Conservation (phyloP, 1,139 yeast genomes). For the Geotrichum phurueaensis region DNA sequence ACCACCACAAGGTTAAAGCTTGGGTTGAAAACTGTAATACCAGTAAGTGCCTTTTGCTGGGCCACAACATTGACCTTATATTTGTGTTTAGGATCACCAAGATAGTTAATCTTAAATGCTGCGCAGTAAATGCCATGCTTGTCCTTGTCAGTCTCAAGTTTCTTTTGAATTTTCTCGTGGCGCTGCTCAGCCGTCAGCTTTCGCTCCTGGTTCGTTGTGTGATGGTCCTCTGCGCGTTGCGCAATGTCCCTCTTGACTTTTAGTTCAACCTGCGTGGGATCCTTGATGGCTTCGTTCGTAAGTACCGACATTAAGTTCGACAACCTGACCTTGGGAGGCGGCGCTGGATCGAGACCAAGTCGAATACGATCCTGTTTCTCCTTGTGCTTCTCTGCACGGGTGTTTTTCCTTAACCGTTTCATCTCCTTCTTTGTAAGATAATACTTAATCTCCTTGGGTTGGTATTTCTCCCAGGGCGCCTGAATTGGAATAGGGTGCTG, state of each 20-base stretch:
- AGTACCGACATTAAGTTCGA: constrained; percentile 78
- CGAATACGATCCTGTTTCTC: constrained; percentile 73
- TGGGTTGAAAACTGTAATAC: constrained; percentile 45
- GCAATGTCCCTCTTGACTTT: constrained; percentile 64
- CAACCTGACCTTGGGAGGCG: constrained; percentile 80
- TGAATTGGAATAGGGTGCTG: constrained; percentile 74
- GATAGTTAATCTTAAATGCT: constrained; percentile 50
- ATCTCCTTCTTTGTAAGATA: constrained; percentile 71
- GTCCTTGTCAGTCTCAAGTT: constrained; percentile 45
- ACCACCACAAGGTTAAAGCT: constrained; percentile 57
- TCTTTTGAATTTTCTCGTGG: constrained; percentile 42
- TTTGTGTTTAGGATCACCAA: constrained; percentile 60
- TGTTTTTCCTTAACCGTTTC: constrained; percentile 67
- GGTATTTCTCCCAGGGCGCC: constrained; percentile 52
- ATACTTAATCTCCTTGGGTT: constrained; percentile 42
- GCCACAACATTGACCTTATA: constrained; percentile 78
- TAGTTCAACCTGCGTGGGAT: constrained; percentile 83
- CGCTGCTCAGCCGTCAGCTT: constrained; percentile 55
- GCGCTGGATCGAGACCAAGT: constrained; percentile 80
- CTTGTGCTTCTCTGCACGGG: constrained; percentile 56
- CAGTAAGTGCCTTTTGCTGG: constrained; percentile 59
- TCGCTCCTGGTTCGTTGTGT: constrained; percentile 54
- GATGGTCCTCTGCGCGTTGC: constrained; percentile 56
- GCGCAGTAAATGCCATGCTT: constrained; percentile 53
- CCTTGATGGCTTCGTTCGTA: constrained; percentile 80